phyloP scores from a whole-genome alignment of 139 green algal species.

The Tetraselmis chui region DNA sequence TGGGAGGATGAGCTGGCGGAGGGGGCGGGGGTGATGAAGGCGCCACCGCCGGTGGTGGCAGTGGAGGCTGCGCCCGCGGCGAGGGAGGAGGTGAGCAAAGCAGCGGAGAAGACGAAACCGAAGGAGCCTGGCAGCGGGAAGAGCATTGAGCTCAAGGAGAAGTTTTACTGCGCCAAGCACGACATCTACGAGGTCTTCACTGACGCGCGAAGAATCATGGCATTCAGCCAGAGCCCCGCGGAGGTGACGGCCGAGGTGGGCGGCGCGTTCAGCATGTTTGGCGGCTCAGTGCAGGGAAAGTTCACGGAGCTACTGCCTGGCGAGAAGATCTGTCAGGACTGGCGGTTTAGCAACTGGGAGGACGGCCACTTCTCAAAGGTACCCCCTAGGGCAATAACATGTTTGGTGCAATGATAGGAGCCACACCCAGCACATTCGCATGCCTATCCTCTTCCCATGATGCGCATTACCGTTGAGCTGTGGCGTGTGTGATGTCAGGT shows the following conservation, averaged over 20 bases:
- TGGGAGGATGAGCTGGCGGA: constrained; percentile 66
- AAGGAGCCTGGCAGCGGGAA: constrained; percentile 18
- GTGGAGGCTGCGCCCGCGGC: neutral
- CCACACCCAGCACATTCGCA: too few relatives aligned
- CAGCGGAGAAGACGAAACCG: constrained; percentile 7
- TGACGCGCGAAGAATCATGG: constrained; percentile 39
- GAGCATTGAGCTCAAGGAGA: constrained; percentile 50
- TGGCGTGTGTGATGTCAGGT: constrained; percentile 33
- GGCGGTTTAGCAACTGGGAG: constrained; percentile 81
- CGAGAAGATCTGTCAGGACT: constrained; percentile 58
- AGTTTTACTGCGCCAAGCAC: constrained; percentile 43
- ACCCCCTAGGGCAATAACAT: too few relatives aligned
- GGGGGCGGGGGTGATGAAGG: constrained; percentile 31
- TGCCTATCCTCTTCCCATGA: neutral
- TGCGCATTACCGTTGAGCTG: neutral
- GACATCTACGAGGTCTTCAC: constrained; percentile 84
- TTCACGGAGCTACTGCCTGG: constrained; percentile 52
- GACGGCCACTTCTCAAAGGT: constrained; percentile 56
- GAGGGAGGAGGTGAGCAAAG: neutral
- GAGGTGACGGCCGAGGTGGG: constrained; percentile 21
- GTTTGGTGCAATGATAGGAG: too few relatives aligned
- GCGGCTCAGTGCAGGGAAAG: constrained; percentile 47
- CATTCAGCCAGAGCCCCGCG: constrained; percentile 50
- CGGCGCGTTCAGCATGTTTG: constrained; percentile 55
- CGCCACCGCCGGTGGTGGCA: neutral